Percentiles rank a stretch among this genome's conserved stretches.
These are phyloP conservation scores for Eucalyptus paniculata DNA, from an alignment of 345 rosid genomes.

Conservation along the genomic window DNA sequence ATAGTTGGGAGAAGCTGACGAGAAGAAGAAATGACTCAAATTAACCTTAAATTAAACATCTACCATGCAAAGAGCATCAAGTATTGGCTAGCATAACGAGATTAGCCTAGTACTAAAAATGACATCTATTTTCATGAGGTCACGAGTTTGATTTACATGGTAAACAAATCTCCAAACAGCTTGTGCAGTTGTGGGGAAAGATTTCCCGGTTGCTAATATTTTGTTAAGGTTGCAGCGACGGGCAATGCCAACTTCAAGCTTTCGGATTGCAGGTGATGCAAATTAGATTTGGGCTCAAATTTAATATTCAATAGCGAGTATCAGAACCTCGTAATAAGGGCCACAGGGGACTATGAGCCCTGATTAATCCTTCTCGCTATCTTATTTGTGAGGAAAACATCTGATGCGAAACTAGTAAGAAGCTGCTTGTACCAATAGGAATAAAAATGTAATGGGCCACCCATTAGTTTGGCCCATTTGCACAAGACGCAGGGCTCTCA, in stretches of 20 bases:
- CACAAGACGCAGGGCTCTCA: not conserved
- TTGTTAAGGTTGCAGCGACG: not conserved
- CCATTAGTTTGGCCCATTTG: not conserved
- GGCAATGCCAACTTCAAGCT: not conserved
- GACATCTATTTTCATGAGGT: not conserved
- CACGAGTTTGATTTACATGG: not conserved
- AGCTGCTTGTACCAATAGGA: not conserved
- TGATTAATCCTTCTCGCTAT: not conserved
- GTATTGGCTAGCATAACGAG: not conserved
- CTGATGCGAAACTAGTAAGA: not conserved
- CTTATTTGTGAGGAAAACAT: not conserved
- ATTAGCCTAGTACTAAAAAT: fast-evolving
- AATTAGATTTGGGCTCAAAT: not conserved
- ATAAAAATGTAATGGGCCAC: not conserved
- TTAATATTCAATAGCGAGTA: not conserved
- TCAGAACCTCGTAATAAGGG: not conserved
- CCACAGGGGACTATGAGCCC: not conserved
- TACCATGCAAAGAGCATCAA: not conserved
- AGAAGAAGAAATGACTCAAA: not conserved
- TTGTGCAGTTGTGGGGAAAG: not conserved
- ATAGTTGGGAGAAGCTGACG: not conserved
- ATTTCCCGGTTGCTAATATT: not conserved
- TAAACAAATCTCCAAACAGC: not conserved
- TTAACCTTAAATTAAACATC: not conserved
- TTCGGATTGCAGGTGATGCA: not conserved